phyloP scores from a whole-genome alignment of 139 green algal species.

The Coelastrella sp. region DNA sequence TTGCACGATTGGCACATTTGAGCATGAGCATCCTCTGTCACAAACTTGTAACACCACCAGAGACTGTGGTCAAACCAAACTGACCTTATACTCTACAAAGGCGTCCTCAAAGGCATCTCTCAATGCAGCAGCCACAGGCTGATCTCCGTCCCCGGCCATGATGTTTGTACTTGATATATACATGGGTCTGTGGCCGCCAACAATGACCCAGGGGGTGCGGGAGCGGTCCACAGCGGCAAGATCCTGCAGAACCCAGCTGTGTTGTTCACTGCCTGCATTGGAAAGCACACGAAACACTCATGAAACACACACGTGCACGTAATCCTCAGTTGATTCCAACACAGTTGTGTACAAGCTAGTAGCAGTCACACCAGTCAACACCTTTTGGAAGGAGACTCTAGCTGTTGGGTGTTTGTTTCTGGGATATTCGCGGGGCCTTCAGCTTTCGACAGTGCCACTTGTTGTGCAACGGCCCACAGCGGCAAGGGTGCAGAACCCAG shows the following conservation, averaged over 20 bases:
- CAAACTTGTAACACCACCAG: too few species aligned
- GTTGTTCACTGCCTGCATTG: constrained; percentile 53
- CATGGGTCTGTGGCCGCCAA: constrained; percentile 79
- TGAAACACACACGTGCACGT: too few species aligned
- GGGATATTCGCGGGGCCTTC: constrained; percentile 78
- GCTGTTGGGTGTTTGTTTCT: constrained; percentile 39
- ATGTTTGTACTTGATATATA: constrained; percentile 65
- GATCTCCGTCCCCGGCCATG: constrained; percentile 57
- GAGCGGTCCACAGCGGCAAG: constrained; percentile 47
- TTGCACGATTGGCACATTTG: too few species aligned
- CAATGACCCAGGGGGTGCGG: constrained; percentile 81
- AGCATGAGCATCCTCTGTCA: too few species aligned
- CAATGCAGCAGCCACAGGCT: constrained; percentile 58
- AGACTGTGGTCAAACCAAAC: too few species aligned
- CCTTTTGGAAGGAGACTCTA: too few species aligned
- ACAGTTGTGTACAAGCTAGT: too few species aligned
- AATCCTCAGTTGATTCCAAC: too few species aligned
- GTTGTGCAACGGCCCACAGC: constrained; percentile 37
- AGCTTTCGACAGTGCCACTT: constrained; percentile 55
- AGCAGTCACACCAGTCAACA: too few species aligned
- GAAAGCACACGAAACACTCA: too few species aligned
- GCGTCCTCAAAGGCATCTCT: constrained; percentile 56
- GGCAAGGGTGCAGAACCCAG: constrained; percentile 45
- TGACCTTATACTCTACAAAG: constrained; percentile 59
- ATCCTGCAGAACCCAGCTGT: constrained; percentile 52